Conservation (phyloP, 1,284 basidiomycete species). For the Cystobasidium sp. region DNA sequence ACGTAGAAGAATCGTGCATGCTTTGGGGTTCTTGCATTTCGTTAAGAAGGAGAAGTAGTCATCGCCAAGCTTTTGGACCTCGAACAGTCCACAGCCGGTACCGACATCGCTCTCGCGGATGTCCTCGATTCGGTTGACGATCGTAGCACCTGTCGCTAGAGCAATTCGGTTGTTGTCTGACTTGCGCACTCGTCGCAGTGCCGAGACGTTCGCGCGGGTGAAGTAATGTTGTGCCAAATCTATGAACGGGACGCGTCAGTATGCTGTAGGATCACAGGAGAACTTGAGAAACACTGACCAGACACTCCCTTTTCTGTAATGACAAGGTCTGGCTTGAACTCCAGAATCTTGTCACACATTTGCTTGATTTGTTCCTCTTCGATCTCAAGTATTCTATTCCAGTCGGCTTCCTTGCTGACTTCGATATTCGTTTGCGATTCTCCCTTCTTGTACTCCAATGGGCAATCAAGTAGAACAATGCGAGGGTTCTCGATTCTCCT, state of each 20-base stretch:
- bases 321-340: slow-evolving; percentile 93
- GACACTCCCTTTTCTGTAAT: slow-evolving; percentile 98
- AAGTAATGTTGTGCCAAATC: slow-evolving; percentile 94
- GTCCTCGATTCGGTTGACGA: slow-evolving; percentile 96
- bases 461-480: slow-evolving; percentile 90
- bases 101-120: slow-evolving; percentile 89
- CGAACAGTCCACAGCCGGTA: slow-evolving; percentile 89
- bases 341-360: slow-evolving; percentile 83
- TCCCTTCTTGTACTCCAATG: slow-evolving; percentile 98
- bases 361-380: slow-evolving; percentile 96
- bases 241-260: slow-evolving; percentile 55
- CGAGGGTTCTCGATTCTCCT: slow-evolving; percentile 87
- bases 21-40: slow-evolving; percentile 89
- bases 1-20: slow-evolving; percentile 97
- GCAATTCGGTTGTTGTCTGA: slow-evolving; percentile 99
- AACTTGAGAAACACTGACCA: slow-evolving; percentile 61
- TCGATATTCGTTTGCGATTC: slow-evolving; percentile 99
- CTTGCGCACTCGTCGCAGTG: slow-evolving; percentile 92
- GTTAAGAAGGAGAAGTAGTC: slow-evolving; percentile 93
- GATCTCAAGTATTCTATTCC: slow-evolving; percentile 88
- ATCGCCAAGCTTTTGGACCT: slow-evolving; percentile 89
- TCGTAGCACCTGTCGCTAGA: slow-evolving; percentile 91
- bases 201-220: slow-evolving; percentile 84
- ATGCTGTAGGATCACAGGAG: neutral
- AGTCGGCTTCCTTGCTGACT: slow-evolving; percentile 91